These are phyloP conservation scores for Tulasnella calospora DNA, from an alignment of 768 basidiomycete species.

Conservation along the genomic window DNA sequence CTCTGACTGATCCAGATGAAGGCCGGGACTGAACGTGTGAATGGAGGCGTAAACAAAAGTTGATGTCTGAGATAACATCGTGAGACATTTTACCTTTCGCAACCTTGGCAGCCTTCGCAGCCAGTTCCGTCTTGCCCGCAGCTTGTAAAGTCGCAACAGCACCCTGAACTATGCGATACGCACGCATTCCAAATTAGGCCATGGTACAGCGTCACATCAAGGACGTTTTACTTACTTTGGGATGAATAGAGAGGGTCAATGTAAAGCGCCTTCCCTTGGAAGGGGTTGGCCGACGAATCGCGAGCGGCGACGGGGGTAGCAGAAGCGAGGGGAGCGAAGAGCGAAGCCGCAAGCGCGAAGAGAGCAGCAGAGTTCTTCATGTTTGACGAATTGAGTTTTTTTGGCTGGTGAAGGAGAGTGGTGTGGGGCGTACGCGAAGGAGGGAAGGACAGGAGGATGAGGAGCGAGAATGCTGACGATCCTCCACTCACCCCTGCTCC, in stretches of 20 bases:
- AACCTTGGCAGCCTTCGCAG: constrained; percentile 15
- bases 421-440: neutral
- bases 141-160: neutral
- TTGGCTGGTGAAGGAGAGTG: neutral
- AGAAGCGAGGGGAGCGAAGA: constrained; percentile 5
- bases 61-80: neutral
- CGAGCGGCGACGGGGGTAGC: neutral
- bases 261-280: neutral
- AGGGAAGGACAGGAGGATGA: neutral
- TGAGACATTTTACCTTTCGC: neutral
- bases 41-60: neutral
- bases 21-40: constrained; percentile 10
- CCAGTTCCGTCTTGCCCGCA: neutral
- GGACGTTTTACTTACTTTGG: neutral
- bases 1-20: constrained; percentile 27
- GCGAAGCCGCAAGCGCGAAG: neutral
- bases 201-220: neutral
- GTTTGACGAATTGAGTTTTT: neutral
- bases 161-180: neutral
- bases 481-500: neutral
- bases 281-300: neutral
- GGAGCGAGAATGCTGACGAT: neutral
- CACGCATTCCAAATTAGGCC: neutral
- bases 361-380: constrained; percentile 6
- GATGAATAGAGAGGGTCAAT: neutral